Conservation (phyloP, 2,329 filamentous ascomycete genomes). For the Fusarium sp. region DNA sequence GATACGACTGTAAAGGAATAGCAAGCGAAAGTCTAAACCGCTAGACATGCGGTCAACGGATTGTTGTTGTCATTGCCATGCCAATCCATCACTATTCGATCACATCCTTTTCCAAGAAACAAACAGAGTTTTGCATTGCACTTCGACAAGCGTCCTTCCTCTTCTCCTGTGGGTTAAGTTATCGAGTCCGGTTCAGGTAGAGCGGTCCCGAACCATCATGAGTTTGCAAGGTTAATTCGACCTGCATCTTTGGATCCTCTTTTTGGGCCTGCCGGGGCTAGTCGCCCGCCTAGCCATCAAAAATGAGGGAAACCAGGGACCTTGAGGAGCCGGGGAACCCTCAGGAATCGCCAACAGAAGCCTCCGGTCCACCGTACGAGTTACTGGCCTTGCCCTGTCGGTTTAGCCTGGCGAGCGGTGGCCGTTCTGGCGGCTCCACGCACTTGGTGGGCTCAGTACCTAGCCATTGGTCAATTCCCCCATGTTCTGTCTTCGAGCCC, state of each 20-base stretch:
- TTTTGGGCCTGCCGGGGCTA: slow-evolving; percentile 42
- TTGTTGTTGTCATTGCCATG: slow-evolving; percentile 4
- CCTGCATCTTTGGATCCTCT: slow-evolving; percentile 24
- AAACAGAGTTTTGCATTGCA: slow-evolving; percentile 5
- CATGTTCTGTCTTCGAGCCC: slow-evolving; percentile 27
- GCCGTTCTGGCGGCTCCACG: slow-evolving; percentile 38
- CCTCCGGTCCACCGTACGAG: slow-evolving; percentile 36
- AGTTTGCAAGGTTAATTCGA: slow-evolving; percentile 33
- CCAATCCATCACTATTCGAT: slow-evolving; percentile 4
- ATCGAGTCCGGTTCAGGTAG: slow-evolving; percentile 27
- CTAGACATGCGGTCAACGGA: slow-evolving; percentile 19
- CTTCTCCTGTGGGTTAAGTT: slow-evolving; percentile 13
- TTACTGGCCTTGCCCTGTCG: slow-evolving; percentile 34
- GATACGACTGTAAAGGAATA: slow-evolving; percentile 11
- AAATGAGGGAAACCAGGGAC: slow-evolving; percentile 30
- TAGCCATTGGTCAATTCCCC: slow-evolving; percentile 39
- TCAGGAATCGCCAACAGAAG: slow-evolving; percentile 33
- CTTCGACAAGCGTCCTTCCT: slow-evolving; percentile 28
- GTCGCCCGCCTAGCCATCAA: slow-evolving; percentile 39
- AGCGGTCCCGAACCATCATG: slow-evolving; percentile 22
- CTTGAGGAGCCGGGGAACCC: slow-evolving; percentile 18
- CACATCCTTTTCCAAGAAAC: slow-evolving; percentile 1
- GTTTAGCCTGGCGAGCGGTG: slow-evolving; percentile 39
- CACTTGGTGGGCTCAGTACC: slow-evolving; percentile 25
- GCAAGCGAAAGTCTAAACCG: slow-evolving; percentile 5